These are phyloP conservation scores for Talaromyces islandicus DNA, from an alignment of 2,329 filamentous ascomycete genomes.

Conservation along the genomic window DNA sequence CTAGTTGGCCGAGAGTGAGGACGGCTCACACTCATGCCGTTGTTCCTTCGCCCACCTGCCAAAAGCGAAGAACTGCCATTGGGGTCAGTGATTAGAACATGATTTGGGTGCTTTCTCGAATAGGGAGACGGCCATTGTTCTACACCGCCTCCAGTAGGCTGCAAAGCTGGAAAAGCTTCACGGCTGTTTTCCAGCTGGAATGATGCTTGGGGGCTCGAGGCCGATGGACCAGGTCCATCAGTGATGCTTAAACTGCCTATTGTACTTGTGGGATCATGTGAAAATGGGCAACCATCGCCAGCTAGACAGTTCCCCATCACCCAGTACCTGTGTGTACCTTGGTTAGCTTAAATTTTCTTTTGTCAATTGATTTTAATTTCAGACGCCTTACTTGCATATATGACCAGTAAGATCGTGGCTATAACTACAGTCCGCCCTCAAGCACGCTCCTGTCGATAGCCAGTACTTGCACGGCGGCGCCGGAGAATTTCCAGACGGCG, in stretches of 20 bases:
- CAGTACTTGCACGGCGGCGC: slow-evolving; percentile 95
- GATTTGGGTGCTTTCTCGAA: slow-evolving; percentile 37
- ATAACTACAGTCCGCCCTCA: slow-evolving; percentile 92
- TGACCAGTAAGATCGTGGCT: slow-evolving; percentile 94
- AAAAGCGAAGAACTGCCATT: slow-evolving; percentile 28
- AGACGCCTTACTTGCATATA: slow-evolving; percentile 84
- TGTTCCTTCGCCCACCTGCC: slow-evolving; percentile 25
- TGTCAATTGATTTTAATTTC: neutral
- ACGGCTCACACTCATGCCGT: slow-evolving; percentile 53
- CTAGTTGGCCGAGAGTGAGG: slow-evolving; percentile 79
- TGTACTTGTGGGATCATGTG: slow-evolving; percentile 84
- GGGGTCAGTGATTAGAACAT: slow-evolving; percentile 41
- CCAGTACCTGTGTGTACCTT: slow-evolving; percentile 60
- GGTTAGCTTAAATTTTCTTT: neutral
- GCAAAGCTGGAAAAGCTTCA: slow-evolving; percentile 75
- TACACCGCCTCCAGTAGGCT: slow-evolving; percentile 51
- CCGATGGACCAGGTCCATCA: slow-evolving; percentile 42
- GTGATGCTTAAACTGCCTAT: slow-evolving; percentile 75
- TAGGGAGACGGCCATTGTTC: slow-evolving; percentile 54
- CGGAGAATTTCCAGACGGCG: slow-evolving; percentile 65
- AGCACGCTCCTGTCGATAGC: slow-evolving; percentile 88
- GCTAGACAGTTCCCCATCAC: slow-evolving; percentile 92
- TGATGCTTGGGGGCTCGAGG: slow-evolving; percentile 55
- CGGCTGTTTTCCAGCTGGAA: slow-evolving; percentile 74
- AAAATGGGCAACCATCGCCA: slow-evolving; percentile 91